Base-by-base conservation (phyloP, 78 protist species). In the Dictyostelium citrinum region DNA sequence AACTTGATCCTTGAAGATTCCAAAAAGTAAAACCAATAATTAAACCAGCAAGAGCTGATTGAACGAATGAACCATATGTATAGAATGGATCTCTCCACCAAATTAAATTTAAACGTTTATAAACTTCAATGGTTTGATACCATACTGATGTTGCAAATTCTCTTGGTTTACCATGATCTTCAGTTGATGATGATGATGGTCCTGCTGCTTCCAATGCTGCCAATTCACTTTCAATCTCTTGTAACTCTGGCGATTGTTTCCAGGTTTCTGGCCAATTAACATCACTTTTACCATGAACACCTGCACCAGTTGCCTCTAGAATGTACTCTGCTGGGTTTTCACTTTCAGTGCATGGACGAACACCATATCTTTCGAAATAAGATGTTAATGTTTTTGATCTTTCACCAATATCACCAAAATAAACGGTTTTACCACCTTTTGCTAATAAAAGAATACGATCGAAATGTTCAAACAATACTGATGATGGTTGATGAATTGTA, bases 311-410 rank as follows among this genome's bases (percentile, higher is more conserved):
- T 8, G 60, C 92, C 39, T 93, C 91, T 11, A 93, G 51, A n/a
- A 93, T 93, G 51, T 81, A 93, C 9, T 93, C 96, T 11, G 96
- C 96, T 46, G 96, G 96, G 51, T 93, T 93, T 78, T 90, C 96
- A 35, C 72, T 76, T 37, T 79, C 82, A 11, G 64, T 43, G 46
- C 90, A 84, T 39, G 58, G 64, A 29, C 88, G 41, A 41, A 55
- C 88, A 61, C 95, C 95, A 45, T 83, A 10, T 17, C 86, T 17
- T 71, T 67, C 84, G 39, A 93, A 90, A 11, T 91, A 91, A 2
- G 55, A 24, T 17, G 81, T 91, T 58, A 93, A 76, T 43, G 86
- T 71, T 17, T 45, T 17, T n/a, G 95, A 93, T 39, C 49, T 70
- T 9, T 90, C 79, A 27, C 95, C 95, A 43, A 90, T 81, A 76